Evolutionary conservation across 2,329 filamentous ascomycete genomes (phyloP), one percentile per base, ranked within the genome.

Genomic region (Penicillium sumatraense): DNA sequence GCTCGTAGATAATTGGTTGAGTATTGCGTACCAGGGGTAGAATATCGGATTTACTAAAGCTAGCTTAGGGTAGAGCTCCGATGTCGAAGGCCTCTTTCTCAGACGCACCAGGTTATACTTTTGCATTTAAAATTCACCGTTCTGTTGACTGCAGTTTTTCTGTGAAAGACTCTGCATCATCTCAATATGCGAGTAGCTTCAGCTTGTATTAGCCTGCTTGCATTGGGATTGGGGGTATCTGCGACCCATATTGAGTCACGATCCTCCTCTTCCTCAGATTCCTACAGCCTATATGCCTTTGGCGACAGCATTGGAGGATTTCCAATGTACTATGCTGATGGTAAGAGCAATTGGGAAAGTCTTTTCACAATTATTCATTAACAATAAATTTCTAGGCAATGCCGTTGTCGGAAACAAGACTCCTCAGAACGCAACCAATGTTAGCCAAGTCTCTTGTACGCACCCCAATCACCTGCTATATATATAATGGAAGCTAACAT

Each of bases 291-390:
- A 3, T 60, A 60, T 18, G 57, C 57, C 10, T 57, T 52, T 35
- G 57, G 54, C 3, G 54, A 60, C 4, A 57, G 35, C 21, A 57
- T 57, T 20, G 54, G 54, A 21, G 57, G 57, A 4, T 47, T 57
- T 23, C 54, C 51, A 2, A 40, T 60, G 26, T 57, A 53, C 31
- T 54, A 57, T 18, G 51, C 51, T 10, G 54, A 60, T 33, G 57
- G 57, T 53, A 14, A 36, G 48, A 26, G 23, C 8, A 18, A 3
- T 20, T 14, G 9, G n/a, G 2, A 21, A 38, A 7, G 18, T n/a
- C 38, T 10, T 18, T 35, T 38, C 8, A n/a, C 24, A 8, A 48
- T 21, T 35, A 21, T 20, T 14, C 20, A 14, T 27, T 44, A 6
- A 44, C 14, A 2, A 18, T 51, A 8, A 16, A 2, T 6, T 11